These are phyloP conservation scores for Phaeosphaeria sp. DNA, from an alignment of 2,329 filamentous ascomycete genomes.

Conservation along the genomic window DNA sequence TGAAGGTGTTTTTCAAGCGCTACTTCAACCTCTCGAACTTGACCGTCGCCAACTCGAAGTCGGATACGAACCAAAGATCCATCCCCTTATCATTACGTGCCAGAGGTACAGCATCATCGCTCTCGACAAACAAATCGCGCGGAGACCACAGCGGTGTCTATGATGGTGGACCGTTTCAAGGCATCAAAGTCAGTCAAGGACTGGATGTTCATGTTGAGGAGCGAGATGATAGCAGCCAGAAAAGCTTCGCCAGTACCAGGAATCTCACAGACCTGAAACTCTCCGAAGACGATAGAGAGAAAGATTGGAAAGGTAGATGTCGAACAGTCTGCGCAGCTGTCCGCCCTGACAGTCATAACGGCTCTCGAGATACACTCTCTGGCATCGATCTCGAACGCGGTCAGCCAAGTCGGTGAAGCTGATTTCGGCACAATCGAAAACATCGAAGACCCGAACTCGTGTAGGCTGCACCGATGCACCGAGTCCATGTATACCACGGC, in stretches of 20 bases:
- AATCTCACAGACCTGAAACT: constrained; percentile 16
- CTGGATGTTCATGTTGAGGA: constrained; percentile 28
- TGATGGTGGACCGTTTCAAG: constrained; percentile 22
- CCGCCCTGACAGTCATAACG: constrained; percentile 7
- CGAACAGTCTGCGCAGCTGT: constrained; percentile 23
- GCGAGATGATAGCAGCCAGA: constrained; percentile 23
- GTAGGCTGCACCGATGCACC: too few relatives aligned
- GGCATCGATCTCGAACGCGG: constrained; percentile 16
- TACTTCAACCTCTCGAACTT: constrained; percentile 39
- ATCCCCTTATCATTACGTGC: background rate
- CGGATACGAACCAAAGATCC: constrained; percentile 8
- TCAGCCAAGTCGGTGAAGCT: background rate
- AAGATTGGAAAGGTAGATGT: constrained; percentile 23
- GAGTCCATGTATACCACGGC: too few relatives aligned
- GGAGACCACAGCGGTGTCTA: constrained; percentile 9
- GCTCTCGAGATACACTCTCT: constrained; percentile 4
- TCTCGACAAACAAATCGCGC: constrained; percentile 12
- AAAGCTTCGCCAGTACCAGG: constrained; percentile 25
- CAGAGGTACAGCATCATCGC: background rate
- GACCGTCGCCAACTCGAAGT: constrained; percentile 14
- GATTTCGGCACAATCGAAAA: background rate
- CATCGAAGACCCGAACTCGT: too few relatives aligned
- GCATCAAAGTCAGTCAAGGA: constrained; percentile 30
- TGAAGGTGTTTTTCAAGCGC: constrained; percentile 53
- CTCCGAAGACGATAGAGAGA: constrained; percentile 5